Percentiles rank a stretch among this genome's conserved stretches.
Conservation (phyloP, 306 rosid genomes). For the Quercus mongolica region DNA sequence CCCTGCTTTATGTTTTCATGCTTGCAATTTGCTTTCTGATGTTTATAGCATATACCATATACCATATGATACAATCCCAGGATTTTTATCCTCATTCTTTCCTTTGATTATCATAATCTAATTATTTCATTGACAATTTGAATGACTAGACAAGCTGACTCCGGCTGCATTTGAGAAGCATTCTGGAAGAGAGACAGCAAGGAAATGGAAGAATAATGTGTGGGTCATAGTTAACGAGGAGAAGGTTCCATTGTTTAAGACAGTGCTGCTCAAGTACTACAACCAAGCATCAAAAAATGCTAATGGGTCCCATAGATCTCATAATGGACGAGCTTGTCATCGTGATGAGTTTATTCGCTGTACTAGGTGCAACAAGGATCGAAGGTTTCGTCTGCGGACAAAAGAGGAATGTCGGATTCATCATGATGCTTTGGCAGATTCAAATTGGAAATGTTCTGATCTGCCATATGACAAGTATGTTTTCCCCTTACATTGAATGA, state of each 20-base stretch:
- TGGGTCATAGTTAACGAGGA: conserved; percentile 92
- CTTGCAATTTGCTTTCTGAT: neutral
- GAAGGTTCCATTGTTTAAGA: conserved; percentile 82
- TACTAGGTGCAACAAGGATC: conserved; percentile 72
- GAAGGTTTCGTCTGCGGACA: conserved; percentile 87
- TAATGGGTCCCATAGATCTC: conserved; percentile 64
- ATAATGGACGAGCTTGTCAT: conserved; percentile 68
- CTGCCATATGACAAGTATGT: conserved; percentile 89
- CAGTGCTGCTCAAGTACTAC: conserved; percentile 91
- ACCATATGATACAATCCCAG: neutral
- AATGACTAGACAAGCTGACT: conserved; percentile 62
- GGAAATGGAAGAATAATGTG: conserved; percentile 96
- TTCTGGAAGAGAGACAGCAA: conserved; percentile 94
- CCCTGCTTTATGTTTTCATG: conserved; percentile 11
- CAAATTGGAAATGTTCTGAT: conserved; percentile 80
- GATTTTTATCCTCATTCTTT: neutral
- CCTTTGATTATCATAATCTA: conserved; percentile 17
- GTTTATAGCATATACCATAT: conserved; percentile 9
- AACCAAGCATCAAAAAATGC: conserved; percentile 60
- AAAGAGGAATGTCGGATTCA: conserved; percentile 85
- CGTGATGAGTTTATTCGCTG: conserved; percentile 90
- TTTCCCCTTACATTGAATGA: conserved; percentile 5
- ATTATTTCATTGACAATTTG: conserved; percentile 9
- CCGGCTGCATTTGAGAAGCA: conserved; percentile 98
- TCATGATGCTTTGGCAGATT: conserved; percentile 86